A percentile compares a stretch with the other conserved stretches of the same genome.
These are phyloP conservation scores for Curvularia lunata DNA, from an alignment of 2,329 filamentous ascomycete genomes.

Conservation along the genomic window DNA sequence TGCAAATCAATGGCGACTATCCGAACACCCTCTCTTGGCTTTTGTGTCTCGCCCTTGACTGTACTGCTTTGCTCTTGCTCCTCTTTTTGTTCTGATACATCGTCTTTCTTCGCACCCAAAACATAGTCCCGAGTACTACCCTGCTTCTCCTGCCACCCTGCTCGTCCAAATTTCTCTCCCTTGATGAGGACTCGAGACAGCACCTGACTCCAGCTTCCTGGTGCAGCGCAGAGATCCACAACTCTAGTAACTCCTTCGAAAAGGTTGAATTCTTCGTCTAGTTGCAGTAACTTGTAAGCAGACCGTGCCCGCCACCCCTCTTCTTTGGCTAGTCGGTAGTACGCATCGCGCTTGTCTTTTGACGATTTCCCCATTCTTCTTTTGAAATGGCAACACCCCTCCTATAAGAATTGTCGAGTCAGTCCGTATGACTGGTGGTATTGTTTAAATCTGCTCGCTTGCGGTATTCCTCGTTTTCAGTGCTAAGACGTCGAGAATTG, in stretches of 20 bases:
- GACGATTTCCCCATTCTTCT: constrained; percentile 87
- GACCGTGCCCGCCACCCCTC: constrained; percentile 97
- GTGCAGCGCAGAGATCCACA: constrained; percentile 93
- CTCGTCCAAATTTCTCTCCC: constrained; percentile 85
- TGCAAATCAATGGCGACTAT: constrained; percentile 97
- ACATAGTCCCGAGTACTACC: constrained; percentile 68
- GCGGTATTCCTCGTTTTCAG: not conserved
- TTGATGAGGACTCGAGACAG: constrained; percentile 92
- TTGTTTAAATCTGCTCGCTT: not conserved
- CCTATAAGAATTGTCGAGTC: not conserved
- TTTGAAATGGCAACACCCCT: not conserved
- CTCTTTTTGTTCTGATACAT: constrained; percentile 14
- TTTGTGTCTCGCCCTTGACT: constrained; percentile 35
- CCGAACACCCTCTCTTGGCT: constrained; percentile 74
- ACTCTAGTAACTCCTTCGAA: constrained; percentile 90
- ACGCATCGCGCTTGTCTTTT: constrained; percentile 97
- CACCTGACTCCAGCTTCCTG: constrained; percentile 97
- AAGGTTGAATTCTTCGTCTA: constrained; percentile 95
- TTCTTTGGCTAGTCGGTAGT: constrained; percentile 97
- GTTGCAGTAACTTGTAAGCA: constrained; percentile 94
- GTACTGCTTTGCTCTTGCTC: not conserved
- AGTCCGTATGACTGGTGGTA: not conserved
- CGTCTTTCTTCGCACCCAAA: constrained; percentile 48
- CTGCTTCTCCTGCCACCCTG: constrained; percentile 86
- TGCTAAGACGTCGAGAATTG: not conserved